Conservation (phyloP, 208 protist species). For the Acanthamoeba lenticulata region DNA sequence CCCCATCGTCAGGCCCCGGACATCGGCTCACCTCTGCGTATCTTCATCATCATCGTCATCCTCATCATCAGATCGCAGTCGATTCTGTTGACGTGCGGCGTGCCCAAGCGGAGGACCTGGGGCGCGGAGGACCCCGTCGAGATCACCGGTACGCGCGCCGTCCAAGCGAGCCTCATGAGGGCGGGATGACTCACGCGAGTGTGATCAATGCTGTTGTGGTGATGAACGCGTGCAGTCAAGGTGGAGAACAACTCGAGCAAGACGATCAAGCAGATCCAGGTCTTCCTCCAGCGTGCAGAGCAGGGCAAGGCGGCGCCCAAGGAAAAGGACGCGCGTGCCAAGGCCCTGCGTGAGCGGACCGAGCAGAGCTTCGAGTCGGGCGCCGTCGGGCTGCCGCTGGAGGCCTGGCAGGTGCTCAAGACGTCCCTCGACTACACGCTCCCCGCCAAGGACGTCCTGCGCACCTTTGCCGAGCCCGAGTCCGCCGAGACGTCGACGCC, state of each 20-base stretch:
- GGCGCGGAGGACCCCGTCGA: no score
- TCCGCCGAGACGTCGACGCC: no score
- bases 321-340: background rate
- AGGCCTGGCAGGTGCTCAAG: conserved; percentile 28
- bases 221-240: conserved; percentile 41
- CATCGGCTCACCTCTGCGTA: no score
- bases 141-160: no score
- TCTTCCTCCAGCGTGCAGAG: background rate
- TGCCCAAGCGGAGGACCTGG: no score
- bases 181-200: background rate
- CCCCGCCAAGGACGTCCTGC: background rate
- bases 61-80: no score
- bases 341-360: background rate
- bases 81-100: no score
- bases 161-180: no score
- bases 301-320: background rate
- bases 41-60: no score
- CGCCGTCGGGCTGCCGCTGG: background rate
- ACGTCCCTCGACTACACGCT: background rate
- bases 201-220: no score
- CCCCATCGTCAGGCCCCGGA: no score
- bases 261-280: conserved; percentile 22
- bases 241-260: conserved; percentile 41
- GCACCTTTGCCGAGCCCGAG: background rate
- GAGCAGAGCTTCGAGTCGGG: background rate